phyloP scores from a whole-genome alignment of 148 eudicot genomes.

The Diospyros lotus region DNA sequence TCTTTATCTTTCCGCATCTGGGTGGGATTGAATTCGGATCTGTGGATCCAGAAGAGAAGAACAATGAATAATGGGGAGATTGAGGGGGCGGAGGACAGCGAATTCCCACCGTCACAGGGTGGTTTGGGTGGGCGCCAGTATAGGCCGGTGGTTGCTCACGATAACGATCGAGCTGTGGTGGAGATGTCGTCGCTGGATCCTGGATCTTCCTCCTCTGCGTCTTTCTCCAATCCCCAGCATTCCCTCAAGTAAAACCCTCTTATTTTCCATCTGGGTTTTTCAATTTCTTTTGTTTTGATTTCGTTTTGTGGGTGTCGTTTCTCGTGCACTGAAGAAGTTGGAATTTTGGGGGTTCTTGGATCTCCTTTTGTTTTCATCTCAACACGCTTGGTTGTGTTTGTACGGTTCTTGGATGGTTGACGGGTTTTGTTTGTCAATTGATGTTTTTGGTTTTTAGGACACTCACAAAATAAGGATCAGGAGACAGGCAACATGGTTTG shows the following conservation, averaged over 20 bases:
- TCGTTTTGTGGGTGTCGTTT: background rate
- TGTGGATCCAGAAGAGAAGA: slow-evolving; percentile 4
- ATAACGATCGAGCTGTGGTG: slow-evolving; percentile 39
- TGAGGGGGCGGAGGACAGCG: slow-evolving; percentile 25
- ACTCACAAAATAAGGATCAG: too few species aligned
- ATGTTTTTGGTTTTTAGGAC: too few species aligned
- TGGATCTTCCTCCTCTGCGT: slow-evolving; percentile 25
- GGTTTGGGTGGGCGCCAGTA: slow-evolving; percentile 30
- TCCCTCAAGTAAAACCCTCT: slow-evolving; percentile 18
- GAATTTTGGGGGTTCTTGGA: too few species aligned
- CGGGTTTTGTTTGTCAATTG: too few species aligned
- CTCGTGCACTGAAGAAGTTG: too few species aligned
- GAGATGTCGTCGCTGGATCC: slow-evolving; percentile 51
- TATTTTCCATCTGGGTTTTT: background rate
- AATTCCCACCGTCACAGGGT: slow-evolving; percentile 6
- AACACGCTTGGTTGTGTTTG: too few species aligned
- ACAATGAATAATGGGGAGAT: slow-evolving; percentile 32
- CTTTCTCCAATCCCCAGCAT: background rate
- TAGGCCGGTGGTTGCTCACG: slow-evolving; percentile 42
- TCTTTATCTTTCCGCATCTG: too few species aligned
- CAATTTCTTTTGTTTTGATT: background rate
- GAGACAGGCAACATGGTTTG: too few species aligned
- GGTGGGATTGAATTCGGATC: background rate
- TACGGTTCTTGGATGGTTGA: too few species aligned
- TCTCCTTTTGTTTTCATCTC: too few species aligned